Conservation (phyloP, 164 flowering plant genomes). For the Dillenia suffruticosa region DNA sequence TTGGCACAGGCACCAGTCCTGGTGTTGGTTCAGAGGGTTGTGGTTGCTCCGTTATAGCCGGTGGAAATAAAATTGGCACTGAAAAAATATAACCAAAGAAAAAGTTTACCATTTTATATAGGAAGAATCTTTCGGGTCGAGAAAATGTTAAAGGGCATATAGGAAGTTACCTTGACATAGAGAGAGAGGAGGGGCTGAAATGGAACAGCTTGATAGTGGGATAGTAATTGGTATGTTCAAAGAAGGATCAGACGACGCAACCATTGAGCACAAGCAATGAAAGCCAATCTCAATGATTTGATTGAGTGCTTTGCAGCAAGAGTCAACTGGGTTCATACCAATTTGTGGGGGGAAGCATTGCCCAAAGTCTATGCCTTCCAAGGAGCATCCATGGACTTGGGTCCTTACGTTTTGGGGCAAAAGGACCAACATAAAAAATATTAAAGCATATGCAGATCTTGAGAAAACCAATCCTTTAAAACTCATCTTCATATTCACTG, state of each 20-base stretch:
- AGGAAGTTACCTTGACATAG: constrained; percentile 12
- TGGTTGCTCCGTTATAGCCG: not conserved
- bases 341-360: constrained; percentile 12
- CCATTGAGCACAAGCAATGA: constrained; percentile 14
- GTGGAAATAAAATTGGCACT: not conserved
- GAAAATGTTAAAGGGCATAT: not conserved
- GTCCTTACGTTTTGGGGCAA: not conserved
- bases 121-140: not conserved
- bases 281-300: constrained; percentile 11
- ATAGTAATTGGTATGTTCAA: constrained; percentile 4
- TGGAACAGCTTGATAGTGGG: constrained; percentile 11
- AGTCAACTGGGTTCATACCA: constrained; percentile 8
- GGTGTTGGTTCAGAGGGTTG: not conserved
- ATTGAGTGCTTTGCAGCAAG: constrained; percentile 17
- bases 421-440: not conserved
- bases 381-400: constrained; percentile 14
- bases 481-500: not conserved
- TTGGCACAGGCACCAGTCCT: too few relatives aligned
- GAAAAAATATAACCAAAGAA: not conserved
- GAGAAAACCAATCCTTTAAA: not conserved
- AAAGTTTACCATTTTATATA: not conserved
- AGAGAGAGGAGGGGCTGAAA: constrained; percentile 11
- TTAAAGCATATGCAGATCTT: not conserved
- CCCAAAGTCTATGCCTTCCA: constrained; percentile 10
- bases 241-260: constrained; percentile 5